Conservation (phyloP, 139 green algal species). For the Ulvella scutata region DNA sequence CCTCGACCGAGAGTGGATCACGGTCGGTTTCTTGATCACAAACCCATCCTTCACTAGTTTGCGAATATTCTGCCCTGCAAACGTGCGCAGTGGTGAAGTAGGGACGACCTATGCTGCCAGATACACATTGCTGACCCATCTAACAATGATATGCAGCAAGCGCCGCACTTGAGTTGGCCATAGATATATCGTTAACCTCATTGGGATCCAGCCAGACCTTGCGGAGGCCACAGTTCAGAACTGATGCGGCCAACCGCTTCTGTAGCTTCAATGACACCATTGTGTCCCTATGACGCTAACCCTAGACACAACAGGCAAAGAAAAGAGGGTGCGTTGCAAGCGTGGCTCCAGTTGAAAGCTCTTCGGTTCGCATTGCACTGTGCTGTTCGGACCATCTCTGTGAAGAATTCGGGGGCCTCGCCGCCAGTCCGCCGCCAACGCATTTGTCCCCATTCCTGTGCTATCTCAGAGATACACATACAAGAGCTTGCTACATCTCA, state of each 20-base stretch:
- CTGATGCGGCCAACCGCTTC: conserved; percentile 92
- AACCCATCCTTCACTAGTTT: conserved; percentile 99
- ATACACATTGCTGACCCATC: background rate
- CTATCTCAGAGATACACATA: too few relatives aligned
- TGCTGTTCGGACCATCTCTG: too few relatives aligned
- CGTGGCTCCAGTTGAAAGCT: too few relatives aligned
- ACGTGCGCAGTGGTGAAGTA: background rate
- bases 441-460: too few relatives aligned
- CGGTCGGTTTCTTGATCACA: conserved; percentile 91
- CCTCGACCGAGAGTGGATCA: conserved; percentile 90
- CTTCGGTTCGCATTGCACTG: too few relatives aligned
- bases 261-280: conserved; percentile 98
- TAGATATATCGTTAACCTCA: conserved; percentile 98
- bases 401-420: too few relatives aligned
- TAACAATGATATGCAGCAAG: background rate
- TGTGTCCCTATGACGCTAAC: conserved; percentile 1
- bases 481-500: too few relatives aligned
- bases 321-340: too few relatives aligned
- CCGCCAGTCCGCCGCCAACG: too few relatives aligned
- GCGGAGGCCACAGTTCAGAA: conserved; percentile 80
- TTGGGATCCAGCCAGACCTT: conserved; percentile 99
- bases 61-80: conserved; percentile 92
- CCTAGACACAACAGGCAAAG: too few relatives aligned
- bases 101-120: background rate
- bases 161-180: conserved; percentile 87